Base-by-base conservation (phyloP, 2,329 filamentous ascomycete genomes). In the Iodosphaeria phyllophila region DNA sequence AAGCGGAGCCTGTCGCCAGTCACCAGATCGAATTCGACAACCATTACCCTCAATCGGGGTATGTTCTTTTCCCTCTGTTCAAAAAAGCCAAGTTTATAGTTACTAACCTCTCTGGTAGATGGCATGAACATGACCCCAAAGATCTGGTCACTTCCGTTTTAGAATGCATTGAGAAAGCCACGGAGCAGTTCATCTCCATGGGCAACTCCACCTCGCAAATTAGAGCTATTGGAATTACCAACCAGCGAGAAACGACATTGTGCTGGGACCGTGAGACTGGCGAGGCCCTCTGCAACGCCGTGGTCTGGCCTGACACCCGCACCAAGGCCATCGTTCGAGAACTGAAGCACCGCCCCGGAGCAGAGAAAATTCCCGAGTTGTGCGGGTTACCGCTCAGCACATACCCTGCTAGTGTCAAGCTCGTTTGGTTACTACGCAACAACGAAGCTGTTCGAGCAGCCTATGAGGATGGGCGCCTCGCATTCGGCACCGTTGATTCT, bases 21-120 rank as follows among this genome's bases (percentile, higher is more conserved):
- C 80, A 92, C 46, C 83, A 92, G 51, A 71, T 84, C 35, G 80
- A 91, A 46, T 84, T 92, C 42, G 68, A 70, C 35, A 84, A 92
- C 45, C 66, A 75, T 30, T 86, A 91, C 47, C 79, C 80, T 10
- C 61, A 83, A 32, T 74, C 83, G 35, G 84, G 84, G 77, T 89
- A 59, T 52, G 70, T 60, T 23, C 16, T 23, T 18, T 26, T 17
- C 18, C 18, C 14, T 15, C 22, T 16, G 21, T 23, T 16, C 18
- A 22, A 16, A 28, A 20, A 20, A 18, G 20, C 18, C 20, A 21
- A 16, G 22, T 25, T 21, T 27, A 22, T 18, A 28, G 23, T 24
- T 24, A 29, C 30, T 34, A 28, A 34, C 27, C 22, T 21, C 16
- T 24, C 20, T 26, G 20, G 12, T 28, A 86, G 79, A 48, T 91